A percentile compares a stretch with the other conserved stretches of the same genome.
These are phyloP conservation scores for Coelastrella sp. DNA, from an alignment of 139 green algal species.

Conservation along the genomic window DNA sequence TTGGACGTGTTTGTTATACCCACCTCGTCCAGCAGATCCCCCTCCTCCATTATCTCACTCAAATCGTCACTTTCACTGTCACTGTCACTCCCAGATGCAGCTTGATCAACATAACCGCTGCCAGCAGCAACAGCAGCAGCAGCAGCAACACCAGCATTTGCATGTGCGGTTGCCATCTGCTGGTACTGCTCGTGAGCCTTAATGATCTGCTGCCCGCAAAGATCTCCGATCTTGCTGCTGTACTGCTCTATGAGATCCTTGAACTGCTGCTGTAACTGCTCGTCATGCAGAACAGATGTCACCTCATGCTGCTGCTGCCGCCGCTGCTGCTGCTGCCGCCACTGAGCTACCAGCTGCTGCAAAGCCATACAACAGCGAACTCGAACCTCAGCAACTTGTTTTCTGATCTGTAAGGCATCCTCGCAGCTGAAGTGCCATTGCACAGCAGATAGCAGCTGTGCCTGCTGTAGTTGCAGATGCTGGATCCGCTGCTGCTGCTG, in stretches of 20 bases:
- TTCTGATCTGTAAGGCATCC: too few relatives aligned
- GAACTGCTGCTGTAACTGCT: background rate
- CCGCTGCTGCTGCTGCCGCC: background rate
- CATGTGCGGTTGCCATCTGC: background rate
- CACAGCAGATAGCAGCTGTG: background rate
- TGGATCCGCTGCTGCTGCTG: background rate
- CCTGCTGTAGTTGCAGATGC: background rate
- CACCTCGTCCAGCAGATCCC: constrained; percentile 26
- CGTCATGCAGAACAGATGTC: background rate
- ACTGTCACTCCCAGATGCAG: background rate
- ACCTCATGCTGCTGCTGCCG: constrained; percentile 26
- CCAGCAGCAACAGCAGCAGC: background rate
- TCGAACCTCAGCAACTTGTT: too few relatives aligned
- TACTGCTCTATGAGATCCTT: background rate
- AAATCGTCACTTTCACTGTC: background rate
- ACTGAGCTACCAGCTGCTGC: background rate
- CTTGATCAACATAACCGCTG: background rate
- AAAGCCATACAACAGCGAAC: too few relatives aligned
- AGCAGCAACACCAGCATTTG: background rate
- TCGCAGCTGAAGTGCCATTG: too few relatives aligned
- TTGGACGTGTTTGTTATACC: background rate
- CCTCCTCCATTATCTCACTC: background rate
- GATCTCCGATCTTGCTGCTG: background rate
- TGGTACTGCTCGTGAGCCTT: background rate
- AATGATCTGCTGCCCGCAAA: background rate